Base-by-base conservation (phyloP, 2,329 filamentous ascomycete genomes). In the Nigrospora osmanthi region DNA sequence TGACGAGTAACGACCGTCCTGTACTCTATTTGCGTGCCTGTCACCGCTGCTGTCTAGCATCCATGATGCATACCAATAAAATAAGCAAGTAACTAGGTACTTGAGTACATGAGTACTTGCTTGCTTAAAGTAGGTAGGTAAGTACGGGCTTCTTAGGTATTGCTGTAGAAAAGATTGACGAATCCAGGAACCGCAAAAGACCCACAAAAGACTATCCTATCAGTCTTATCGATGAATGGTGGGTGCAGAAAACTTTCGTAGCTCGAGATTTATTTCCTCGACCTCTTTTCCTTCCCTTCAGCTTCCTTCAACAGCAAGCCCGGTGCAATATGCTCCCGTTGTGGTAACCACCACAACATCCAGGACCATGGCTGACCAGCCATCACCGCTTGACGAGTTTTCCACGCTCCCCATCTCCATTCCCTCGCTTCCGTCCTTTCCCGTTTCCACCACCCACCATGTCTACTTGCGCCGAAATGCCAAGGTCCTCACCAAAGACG, bases 401-500 rank as follows among this genome's bases (percentile, higher is more conserved):
- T 73, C 75, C 13, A 68, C 85, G 45, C 75, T 95, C 2, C 80
- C 85, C 0, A 68, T 95, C 15, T 73, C 75, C 14, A 75, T 91
- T 40, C 80, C 83, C 5, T 60, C 79, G 14, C 65, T 76, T n/a
- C 67, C 81, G 1, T 78, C 85, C 2, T 86, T 76, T 47, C 76
- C 81, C 19, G 66, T 73, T 36, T 65, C 75, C 37, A 75, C 81
- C 47, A 80, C 79, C 41, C 93, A 97, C 68, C 88, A 90, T 66
- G 72, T 97, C 57, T 95, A 95, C 68, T 68, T 97, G 45, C 87
- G 88, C 52, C 81, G 81, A 45, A 90, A 97, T 65, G 76, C 83
- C 49, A 88, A 85, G 66, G 76, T 87, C 35, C 81, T 87, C 13
- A 85, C 85, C 9, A 72, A 77, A 44, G 77, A 86, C 63, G 85